phyloP scores from a whole-genome alignment of 805 yeast genomes.

The Kazachstania kunashirensis region DNA sequence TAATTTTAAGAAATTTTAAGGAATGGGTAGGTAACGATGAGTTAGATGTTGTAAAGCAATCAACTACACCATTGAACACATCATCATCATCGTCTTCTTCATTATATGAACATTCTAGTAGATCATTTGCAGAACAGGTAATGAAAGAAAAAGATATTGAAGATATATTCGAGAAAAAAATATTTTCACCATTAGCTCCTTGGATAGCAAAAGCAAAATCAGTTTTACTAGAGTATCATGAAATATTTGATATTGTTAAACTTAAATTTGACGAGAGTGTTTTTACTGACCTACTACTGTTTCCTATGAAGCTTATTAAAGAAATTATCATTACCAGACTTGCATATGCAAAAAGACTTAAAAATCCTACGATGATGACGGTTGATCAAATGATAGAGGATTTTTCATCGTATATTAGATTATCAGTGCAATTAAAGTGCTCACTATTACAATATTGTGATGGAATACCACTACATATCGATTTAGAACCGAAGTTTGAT shows the following conservation, averaged over 20 bases:
- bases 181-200: slow-evolving; percentile 62
- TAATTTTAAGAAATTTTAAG: slow-evolving; percentile 51
- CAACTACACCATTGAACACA: slow-evolving; percentile 22
- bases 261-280: slow-evolving; percentile 64
- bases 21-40: slow-evolving; percentile 82
- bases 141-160: slow-evolving; percentile 73
- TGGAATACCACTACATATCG: slow-evolving; percentile 61
- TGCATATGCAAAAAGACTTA: slow-evolving; percentile 64
- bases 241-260: slow-evolving; percentile 54
- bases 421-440: slow-evolving; percentile 67
- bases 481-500: slow-evolving; percentile 57
- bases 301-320: slow-evolving; percentile 72
- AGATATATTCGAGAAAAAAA: slow-evolving; percentile 57
- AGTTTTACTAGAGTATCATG: slow-evolving; percentile 54
- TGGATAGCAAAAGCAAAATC: slow-evolving; percentile 74
- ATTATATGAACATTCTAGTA: slow-evolving; percentile 26
- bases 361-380: slow-evolving; percentile 88
- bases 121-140: slow-evolving; percentile 72
- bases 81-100: slow-evolving; percentile 31
- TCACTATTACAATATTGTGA: slow-evolving; percentile 50
- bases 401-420: slow-evolving; percentile 62
- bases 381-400: slow-evolving; percentile 89
- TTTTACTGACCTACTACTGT: slow-evolving; percentile 54
- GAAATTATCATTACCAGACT: slow-evolving; percentile 70
- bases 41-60: slow-evolving; percentile 44